phyloP scores from a whole-genome alignment of 2,329 filamentous ascomycete species.

The Cladophialophora yegresii region DNA sequence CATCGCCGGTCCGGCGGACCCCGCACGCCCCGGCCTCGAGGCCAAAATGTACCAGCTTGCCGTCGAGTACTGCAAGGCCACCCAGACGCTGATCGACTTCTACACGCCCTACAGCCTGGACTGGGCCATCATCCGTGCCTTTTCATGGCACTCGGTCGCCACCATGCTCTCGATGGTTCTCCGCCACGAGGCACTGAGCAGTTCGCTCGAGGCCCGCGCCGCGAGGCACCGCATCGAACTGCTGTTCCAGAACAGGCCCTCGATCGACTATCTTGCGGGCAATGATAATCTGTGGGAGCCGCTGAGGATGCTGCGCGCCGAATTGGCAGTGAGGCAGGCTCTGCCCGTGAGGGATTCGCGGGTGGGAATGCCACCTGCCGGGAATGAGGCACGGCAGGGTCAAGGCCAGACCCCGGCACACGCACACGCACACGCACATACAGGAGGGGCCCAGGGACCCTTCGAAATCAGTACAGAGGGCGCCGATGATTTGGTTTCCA shows the following conservation, averaged over 20 bases:
- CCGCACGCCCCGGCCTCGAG: conserved; percentile 8
- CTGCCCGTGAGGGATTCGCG: background rate
- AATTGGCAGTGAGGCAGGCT: conserved; percentile 14
- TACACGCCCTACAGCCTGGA: conserved; percentile 21
- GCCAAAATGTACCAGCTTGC: conserved; percentile 16
- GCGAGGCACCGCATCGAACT: conserved; percentile 13
- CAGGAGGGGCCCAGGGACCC: background rate
- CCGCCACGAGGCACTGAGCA: conserved; percentile 18
- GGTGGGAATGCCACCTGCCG: background rate
- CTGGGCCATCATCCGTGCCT: conserved; percentile 17
- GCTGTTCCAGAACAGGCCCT: conserved; percentile 17
- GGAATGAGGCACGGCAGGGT: background rate
- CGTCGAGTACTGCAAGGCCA: conserved; percentile 21
- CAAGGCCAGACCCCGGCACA: background rate
- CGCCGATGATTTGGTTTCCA: conserved; percentile 4
- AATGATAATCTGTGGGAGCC: conserved; percentile 23
- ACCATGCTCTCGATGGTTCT: conserved; percentile 21
- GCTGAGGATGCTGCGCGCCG: conserved; percentile 10
- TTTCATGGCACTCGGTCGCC: conserved; percentile 23
- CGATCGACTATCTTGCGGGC: conserved; percentile 13
- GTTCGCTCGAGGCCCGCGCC: conserved; percentile 14
- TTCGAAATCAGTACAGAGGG: background rate
- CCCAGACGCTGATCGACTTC: conserved; percentile 5
- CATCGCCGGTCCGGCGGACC: conserved; percentile 4
- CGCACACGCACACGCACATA: background rate